phyloP scores from a whole-genome alignment of 1,139 yeast species.

The Magnusiomyces paraingens region DNA sequence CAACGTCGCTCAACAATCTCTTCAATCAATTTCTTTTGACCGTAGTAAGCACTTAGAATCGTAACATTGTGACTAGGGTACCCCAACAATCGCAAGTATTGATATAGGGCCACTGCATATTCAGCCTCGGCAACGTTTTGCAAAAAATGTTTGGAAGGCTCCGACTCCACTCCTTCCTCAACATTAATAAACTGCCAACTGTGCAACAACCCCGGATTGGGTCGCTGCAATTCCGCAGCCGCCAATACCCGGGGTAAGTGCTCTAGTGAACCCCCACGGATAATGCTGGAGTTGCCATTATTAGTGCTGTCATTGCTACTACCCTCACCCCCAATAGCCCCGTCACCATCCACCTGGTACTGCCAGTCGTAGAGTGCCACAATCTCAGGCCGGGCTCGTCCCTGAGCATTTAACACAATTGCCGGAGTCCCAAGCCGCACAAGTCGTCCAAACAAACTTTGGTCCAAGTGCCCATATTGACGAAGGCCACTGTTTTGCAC shows the following conservation, averaged over 20 bases:
- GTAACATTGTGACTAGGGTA: constrained; percentile 39
- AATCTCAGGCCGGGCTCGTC: constrained; percentile 27
- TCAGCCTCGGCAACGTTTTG: constrained; percentile 52
- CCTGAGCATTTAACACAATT: constrained; percentile 24
- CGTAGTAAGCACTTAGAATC: constrained; percentile 39
- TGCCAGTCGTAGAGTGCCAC: constrained; percentile 25
- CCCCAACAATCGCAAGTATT: constrained; percentile 44
- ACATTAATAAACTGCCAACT: constrained; percentile 39
- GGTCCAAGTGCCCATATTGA: constrained; percentile 21
- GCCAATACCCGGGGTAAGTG: neutral
- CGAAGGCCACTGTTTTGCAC: constrained; percentile 20
- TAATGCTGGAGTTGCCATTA: constrained; percentile 11
- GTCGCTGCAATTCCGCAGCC: constrained; percentile 12
- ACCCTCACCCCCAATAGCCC: neutral
- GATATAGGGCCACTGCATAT: constrained; percentile 42
- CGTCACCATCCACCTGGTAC: constrained; percentile 15
- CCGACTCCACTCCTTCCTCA: constrained; percentile 28
- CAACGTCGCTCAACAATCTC: constrained; percentile 29
- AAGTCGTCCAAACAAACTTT: constrained; percentile 28
- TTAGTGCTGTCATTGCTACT: neutral
- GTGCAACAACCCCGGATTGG: constrained; percentile 41
- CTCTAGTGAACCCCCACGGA: constrained; percentile 5
- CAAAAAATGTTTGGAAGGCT: constrained; percentile 27
- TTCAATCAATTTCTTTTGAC: constrained; percentile 34
- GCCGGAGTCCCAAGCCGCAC: constrained; percentile 26